Evolutionary conservation across 331 rosid genomes (phyloP).

Genomic region (Acacia concinna): DNA sequence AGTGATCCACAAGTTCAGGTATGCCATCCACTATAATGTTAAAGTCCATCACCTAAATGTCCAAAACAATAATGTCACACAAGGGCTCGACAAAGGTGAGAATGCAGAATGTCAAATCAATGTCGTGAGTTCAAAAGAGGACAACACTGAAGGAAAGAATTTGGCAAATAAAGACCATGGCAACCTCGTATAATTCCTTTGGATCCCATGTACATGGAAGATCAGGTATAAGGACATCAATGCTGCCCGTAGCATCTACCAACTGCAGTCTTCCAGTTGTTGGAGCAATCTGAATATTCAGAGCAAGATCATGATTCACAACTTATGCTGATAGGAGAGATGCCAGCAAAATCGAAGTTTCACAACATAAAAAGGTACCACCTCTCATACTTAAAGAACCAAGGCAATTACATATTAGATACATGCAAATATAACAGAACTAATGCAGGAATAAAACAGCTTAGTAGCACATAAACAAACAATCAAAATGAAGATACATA

Average conservation of each 20-base stretch:
- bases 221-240: conserved; percentile 85
- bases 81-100: conserved; percentile 21
- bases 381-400: conserved; percentile 13
- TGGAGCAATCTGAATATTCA: conserved; percentile 59
- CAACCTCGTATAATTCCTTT: conserved; percentile 64
- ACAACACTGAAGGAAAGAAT: conserved; percentile 7
- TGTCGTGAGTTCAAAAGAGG: not conserved
- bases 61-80: conserved; percentile 35
- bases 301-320: conserved; percentile 16
- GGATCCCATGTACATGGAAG: conserved; percentile 74
- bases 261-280: conserved; percentile 72
- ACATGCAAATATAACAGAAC: conserved; percentile 9
- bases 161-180: conserved; percentile 10
- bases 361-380: not conserved
- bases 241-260: conserved; percentile 79
- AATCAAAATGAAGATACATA: conserved; percentile 23
- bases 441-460: conserved; percentile 17
- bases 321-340: conserved; percentile 20
- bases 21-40: conserved; percentile 60
- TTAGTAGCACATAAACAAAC: conserved; percentile 14
- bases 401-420: not conserved
- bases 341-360: conserved; percentile 20
- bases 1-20: conserved; percentile 41
- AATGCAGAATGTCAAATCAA: not conserved
- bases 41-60: conserved; percentile 68